These are phyloP conservation scores for Conticribra weissflogii DNA, from an alignment of 108 stramenopile species.

Conservation along the genomic window DNA sequence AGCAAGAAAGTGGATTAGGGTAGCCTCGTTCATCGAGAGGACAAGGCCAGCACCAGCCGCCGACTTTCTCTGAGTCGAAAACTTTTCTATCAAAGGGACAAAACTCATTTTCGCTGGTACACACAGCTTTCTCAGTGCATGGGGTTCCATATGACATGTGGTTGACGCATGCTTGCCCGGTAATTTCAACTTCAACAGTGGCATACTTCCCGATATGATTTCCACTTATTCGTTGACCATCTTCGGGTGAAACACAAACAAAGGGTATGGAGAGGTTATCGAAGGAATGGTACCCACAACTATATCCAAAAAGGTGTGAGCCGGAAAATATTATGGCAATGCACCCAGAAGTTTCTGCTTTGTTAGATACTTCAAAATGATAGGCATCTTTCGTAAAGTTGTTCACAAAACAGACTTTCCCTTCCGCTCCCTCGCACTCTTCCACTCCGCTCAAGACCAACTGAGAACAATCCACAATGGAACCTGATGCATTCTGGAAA, in stretches of 20 bases:
- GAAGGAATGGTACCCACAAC: too few species aligned
- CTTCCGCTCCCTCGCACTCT: not conserved
- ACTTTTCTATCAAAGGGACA: too few species aligned
- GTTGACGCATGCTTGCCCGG: constrained; percentile 4
- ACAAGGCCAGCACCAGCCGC: too few species aligned
- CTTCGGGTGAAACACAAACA: too few species aligned
- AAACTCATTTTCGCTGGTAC: not conserved
- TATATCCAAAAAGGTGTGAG: not conserved
- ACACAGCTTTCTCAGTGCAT: not conserved
- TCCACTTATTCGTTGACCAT: too few species aligned
- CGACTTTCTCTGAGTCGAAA: too few species aligned
- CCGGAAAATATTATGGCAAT: constrained; percentile 5
- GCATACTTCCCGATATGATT: too few species aligned
- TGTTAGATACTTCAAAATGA: not conserved
- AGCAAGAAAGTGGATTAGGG: too few species aligned
- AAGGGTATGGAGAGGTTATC: too few species aligned
- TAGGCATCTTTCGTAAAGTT: not conserved
- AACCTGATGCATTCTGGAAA: not conserved
- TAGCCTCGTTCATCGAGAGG: too few species aligned
- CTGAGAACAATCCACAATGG: constrained; percentile 18
- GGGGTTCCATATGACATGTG: not conserved
- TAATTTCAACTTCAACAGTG: not conserved
- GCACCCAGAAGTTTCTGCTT: constrained; percentile 3
- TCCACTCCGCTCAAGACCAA: not conserved
- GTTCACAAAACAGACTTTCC: constrained; percentile 8